Evolutionary conservation across 345 rosid species (phyloP).

Genomic region (Lepidium didymum): DNA sequence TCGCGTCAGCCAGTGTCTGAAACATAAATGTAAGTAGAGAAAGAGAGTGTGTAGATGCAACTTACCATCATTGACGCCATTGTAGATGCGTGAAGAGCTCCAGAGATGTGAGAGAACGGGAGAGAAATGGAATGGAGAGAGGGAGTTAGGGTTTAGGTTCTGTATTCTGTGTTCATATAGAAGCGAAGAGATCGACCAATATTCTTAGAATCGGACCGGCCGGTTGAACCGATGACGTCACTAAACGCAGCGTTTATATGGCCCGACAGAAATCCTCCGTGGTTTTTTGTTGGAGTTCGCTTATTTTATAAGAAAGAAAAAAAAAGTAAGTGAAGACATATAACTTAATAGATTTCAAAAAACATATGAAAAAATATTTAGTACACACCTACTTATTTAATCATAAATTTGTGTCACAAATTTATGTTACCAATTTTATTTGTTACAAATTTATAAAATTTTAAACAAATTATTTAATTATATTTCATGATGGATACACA

Average conservation of each 20-base stretch:
- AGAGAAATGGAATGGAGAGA: conserved; percentile 8
- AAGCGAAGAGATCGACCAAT: neutral
- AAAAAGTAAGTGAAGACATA: too few species aligned
- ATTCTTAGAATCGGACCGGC: conserved; percentile 19
- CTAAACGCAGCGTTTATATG: neutral
- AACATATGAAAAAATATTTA: too few species aligned
- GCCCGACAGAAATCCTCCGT: neutral
- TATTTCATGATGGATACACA: too few species aligned
- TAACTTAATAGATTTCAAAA: too few species aligned
- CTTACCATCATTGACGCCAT: conserved; percentile 48
- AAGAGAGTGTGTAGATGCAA: neutral
- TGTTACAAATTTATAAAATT: too few species aligned
- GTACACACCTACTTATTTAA: too few species aligned
- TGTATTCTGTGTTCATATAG: conserved; percentile 2
- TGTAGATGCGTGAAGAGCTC: conserved; percentile 18
- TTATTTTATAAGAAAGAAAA: too few species aligned
- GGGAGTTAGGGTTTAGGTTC: conserved; percentile 29
- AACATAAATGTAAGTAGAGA: neutral
- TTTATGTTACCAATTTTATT: too few species aligned
- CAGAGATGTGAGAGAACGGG: neutral
- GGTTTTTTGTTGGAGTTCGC: neutral
- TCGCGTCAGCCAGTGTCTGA: neutral
- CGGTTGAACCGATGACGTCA: conserved; percentile 3
- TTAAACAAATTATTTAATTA: too few species aligned
- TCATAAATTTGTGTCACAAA: too few species aligned